These are phyloP conservation scores for Polytrichum commune DNA, from an alignment of 225 moss, liverwort and hornwort genomes.

Conservation along the genomic window DNA sequence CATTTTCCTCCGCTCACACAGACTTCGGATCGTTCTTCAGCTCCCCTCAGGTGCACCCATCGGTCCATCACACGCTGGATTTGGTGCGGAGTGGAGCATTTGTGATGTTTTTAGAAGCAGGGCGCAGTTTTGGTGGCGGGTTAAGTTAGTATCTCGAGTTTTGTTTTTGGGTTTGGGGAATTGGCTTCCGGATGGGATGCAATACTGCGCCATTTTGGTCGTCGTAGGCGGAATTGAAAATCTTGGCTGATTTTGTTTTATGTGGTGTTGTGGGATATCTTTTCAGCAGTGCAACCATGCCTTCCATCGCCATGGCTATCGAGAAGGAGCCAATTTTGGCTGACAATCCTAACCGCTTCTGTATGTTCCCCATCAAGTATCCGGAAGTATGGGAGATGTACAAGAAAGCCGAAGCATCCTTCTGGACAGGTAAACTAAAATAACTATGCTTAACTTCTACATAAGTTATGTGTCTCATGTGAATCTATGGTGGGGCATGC, in stretches of 20 bases:
- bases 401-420: conserved; percentile 55
- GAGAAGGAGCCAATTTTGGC: conserved; percentile 43
- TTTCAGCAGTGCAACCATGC: conserved; percentile 12
- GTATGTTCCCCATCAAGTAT: conserved; percentile 60
- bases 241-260: background rate
- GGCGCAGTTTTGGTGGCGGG: too few relatives aligned
- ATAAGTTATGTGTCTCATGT: too few relatives aligned
- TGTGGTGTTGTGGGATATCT: background rate
- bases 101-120: background rate
- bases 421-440: conserved; percentile 46
- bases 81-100: background rate
- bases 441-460: too few relatives aligned
- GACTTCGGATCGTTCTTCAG: background rate
- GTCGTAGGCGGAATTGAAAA: background rate
- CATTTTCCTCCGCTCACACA: too few relatives aligned
- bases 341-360: conserved; percentile 45
- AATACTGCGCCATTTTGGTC: background rate
- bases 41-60: background rate
- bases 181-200: background rate
- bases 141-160: too few relatives aligned
- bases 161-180: background rate
- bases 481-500: too few relatives aligned
- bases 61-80: background rate
- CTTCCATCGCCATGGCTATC: conserved; percentile 24
- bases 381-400: conserved; percentile 66